Conservation (phyloP, 306 rosid species). For the Phaseolus lunatus region DNA sequence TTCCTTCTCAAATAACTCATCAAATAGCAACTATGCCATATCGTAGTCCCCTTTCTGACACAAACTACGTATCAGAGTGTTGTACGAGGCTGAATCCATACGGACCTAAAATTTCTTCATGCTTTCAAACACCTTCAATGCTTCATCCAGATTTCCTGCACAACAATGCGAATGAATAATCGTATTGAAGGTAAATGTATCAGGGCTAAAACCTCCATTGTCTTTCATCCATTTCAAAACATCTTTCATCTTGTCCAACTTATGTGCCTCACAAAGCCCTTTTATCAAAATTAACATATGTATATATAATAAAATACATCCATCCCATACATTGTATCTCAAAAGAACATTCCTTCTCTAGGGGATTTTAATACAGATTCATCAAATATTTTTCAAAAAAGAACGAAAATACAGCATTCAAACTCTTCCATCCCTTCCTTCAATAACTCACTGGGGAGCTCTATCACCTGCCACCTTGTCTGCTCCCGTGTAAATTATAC, state of each 20-base stretch:
- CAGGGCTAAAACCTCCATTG: constrained; percentile 58
- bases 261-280: constrained; percentile 75
- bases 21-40: constrained; percentile 73
- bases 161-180: constrained; percentile 68
- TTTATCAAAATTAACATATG: too few species aligned
- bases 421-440: too few species aligned
- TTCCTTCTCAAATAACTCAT: constrained; percentile 65
- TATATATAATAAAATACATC: too few species aligned
- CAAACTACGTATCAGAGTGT: constrained; percentile 65
- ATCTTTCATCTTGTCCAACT: constrained; percentile 64
- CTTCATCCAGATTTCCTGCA: constrained; percentile 71
- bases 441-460: too few species aligned
- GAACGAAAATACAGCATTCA: too few species aligned
- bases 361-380: too few species aligned
- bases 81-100: constrained; percentile 82
- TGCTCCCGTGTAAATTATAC: too few species aligned
- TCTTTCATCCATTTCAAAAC: constrained; percentile 57
- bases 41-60: constrained; percentile 63
- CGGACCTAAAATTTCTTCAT: constrained; percentile 63
- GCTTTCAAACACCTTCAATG: constrained; percentile 64
- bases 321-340: too few species aligned
- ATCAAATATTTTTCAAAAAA: too few species aligned
- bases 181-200: constrained; percentile 82
- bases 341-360: too few species aligned
- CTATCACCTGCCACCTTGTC: too few species aligned